Base-by-base conservation (phyloP, 331 rosid species). In the Pyrus hybrid region DNA sequence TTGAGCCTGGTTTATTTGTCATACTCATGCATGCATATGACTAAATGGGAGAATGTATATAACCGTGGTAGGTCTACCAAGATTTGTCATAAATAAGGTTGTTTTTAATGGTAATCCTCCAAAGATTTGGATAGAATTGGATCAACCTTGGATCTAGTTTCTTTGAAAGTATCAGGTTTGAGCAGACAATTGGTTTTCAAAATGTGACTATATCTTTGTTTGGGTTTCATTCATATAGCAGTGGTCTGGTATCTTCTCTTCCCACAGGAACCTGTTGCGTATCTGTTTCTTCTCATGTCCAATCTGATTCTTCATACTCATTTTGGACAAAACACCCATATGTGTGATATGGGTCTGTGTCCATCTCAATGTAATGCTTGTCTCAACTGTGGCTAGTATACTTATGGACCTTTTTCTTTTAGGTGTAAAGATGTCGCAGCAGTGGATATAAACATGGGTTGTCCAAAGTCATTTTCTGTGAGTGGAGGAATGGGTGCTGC, bases 401-500 rank as follows among this genome's bases (percentile, higher is more conserved):
- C 58, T 74, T 79, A 53, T 49, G 70, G 20, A 22, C 9, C 64
- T 71, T 35, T 32, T 49, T 68, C 66, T 61, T 74, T 53, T 58
- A 93, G 98, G 72, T 88, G 93, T 72, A 82, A 86, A 58, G 97
- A 93, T 82, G 92, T 93, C 80, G 92, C 96, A 43, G 98, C 98
- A 60, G 63, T 93, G 54, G 98, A 93, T 84, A 83, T 93, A 75
- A 93, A 93, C 82, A 93, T 93, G 98, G 98, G 98, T 62, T 93
- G 98, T 80, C 98, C 98, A 0, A 93, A 82, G 87, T 65, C 96
- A 72, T 93, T 93, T 84, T 93, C 97, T 77, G 63, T 91, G 78
- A 89, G 92, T 73, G 98, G 93, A 61, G 98, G 98, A 81, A 93
- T 93, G 97, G 98, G 97, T 49, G 87, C 97, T 56, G 91, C 97